A percentile compares a stretch with the other conserved stretches of the same genome.
Conservation (phyloP, 371 early-diverging fungal genomes). For the Mortierella sp. region DNA sequence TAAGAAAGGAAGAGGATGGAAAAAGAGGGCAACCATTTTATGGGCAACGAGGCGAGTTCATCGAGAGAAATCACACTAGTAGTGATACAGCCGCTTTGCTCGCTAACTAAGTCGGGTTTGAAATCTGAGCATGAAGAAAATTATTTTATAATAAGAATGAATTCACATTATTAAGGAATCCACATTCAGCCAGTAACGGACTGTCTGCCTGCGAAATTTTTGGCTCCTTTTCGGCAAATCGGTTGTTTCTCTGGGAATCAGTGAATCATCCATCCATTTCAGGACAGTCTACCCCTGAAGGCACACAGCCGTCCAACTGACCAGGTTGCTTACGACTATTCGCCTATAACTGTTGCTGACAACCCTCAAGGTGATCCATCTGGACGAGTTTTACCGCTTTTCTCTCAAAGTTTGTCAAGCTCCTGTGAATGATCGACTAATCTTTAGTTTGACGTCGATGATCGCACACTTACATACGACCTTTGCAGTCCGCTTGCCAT, state of each 20-base stretch:
- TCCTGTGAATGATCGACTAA: not conserved
- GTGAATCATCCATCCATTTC: no score
- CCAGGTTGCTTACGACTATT: not conserved
- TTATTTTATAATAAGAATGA: no score
- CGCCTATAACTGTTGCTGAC: not conserved
- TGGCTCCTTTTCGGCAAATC: no score
- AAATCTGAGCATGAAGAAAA: not conserved
- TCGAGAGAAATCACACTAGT: not conserved
- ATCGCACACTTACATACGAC: no score
- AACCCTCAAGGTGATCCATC: not conserved
- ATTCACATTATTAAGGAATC: no score
- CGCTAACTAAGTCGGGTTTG: slow-evolving; percentile 5
- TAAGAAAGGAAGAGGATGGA: not conserved
- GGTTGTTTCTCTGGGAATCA: no score
- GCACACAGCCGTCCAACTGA: not conserved
- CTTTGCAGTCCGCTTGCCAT: no score
- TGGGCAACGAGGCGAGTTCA: not conserved
- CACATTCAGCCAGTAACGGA: no score
- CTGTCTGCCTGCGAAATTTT: no score
- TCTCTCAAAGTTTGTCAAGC: not conserved
- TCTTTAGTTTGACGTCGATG: not conserved
- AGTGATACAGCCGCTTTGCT: not conserved
- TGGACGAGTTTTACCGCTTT: not conserved
- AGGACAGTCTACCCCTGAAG: no score
- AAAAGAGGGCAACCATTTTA: no score